Evolutionary conservation across 192 early-diverging fungal genomes (phyloP), one percentile per base, ranked within the genome.

Genomic region (Podila epicladia): DNA sequence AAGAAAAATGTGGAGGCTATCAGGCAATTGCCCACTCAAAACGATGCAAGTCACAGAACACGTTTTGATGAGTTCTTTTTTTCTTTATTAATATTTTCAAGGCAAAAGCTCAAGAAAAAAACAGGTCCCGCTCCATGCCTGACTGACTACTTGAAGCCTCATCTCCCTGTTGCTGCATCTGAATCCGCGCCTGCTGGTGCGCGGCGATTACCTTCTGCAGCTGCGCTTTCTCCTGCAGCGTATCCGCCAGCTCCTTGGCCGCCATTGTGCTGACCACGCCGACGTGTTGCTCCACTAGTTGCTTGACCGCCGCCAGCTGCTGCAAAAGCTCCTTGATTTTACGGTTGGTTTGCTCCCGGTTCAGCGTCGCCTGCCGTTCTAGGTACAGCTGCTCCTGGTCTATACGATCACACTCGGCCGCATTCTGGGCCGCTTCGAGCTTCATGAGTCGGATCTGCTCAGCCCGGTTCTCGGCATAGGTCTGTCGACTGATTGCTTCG

Each of bases 231-330:
- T 70, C 62, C 20, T 41, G 37, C 15, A 20, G 37, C 9, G 71
- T 61, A 11, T 80, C 71, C 22, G 72, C 62, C 2, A 64, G 57
- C 38, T 80, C 71, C 22, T 64, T 64, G 29, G 60, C 28, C 15
- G 77, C 71, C 77, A 80, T 80, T 2, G 31, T 62, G 24, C 31
- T 55, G 28, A 80, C 48, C 61, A 73, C 17, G 2, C 77, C 77
- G 4, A 73, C 62, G 9, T 80, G 77, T 53, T 80, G 66, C 55
- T 80, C 77, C 9, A 80, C 77, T 37, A 73, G 71, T 24, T 73
- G 77, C 48, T 80, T 80, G 48, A 37, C 38, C 7, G 57, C 61
- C 3, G 50, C 35, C 57, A 80, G 20, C 19, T 69, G 70, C 17
- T 51, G 53, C 20, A 80, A 57, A 2, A 73, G 50, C 9, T 69